Percentiles rank a stretch among this genome's conserved stretches.
These are phyloP conservation scores for Oryza coarctata DNA, from an alignment of 176 grass and related monocot genomes.

Conservation along the genomic window DNA sequence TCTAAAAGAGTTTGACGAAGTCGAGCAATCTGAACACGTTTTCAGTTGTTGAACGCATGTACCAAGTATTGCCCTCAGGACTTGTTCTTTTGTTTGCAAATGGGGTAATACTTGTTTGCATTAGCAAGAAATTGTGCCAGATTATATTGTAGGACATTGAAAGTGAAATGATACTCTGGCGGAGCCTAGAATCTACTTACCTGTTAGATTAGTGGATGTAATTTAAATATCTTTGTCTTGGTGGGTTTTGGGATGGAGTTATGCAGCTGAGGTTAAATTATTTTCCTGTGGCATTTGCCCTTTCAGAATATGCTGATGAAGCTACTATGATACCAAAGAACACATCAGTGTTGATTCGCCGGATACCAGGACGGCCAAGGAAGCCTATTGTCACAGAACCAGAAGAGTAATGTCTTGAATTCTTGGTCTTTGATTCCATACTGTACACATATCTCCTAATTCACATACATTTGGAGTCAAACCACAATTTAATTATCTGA, in stretches of 20 bases:
- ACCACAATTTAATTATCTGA: conserved; percentile 12
- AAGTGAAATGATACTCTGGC: conserved; percentile 18
- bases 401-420: conserved; percentile 66
- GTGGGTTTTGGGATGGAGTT: conserved; percentile 25
- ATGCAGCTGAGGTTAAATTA: conserved; percentile 34
- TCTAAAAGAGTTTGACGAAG: not conserved
- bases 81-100: not conserved
- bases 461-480: conserved; percentile 20
- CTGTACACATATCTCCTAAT: conserved; percentile 32
- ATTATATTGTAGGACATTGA: not conserved
- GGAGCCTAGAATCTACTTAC: not conserved
- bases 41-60: conserved; percentile 8
- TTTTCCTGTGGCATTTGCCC: conserved; percentile 44
- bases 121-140: not conserved
- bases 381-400: conserved; percentile 72
- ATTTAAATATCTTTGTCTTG: not conserved
- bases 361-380: conserved; percentile 85
- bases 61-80: conserved; percentile 6
- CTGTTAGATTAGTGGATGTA: not conserved
- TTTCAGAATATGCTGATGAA: conserved; percentile 99
- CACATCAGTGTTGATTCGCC: conserved; percentile 94
- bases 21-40: conserved; percentile 3
- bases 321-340: conserved; percentile 95
- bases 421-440: conserved; percentile 50
- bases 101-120: conserved; percentile 12